A percentile compares a stretch with the other conserved stretches of the same genome.
Conservation (phyloP, 1,139 yeast genomes). For the Taiozyma sp. region DNA sequence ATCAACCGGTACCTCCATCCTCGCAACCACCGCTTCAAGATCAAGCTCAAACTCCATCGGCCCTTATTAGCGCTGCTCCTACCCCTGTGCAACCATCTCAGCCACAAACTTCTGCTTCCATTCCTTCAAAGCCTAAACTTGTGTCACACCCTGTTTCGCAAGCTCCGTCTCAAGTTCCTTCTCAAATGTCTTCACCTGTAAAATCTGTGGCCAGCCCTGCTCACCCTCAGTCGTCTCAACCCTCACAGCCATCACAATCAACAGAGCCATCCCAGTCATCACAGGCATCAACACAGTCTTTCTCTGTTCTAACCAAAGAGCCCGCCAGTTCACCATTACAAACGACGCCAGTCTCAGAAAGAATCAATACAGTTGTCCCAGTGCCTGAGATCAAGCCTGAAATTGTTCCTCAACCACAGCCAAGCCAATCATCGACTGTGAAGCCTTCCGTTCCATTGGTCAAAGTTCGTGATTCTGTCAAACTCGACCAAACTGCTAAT, state of each 20-base stretch:
- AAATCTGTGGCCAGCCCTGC: not conserved
- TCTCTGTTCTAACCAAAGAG: constrained; percentile 6
- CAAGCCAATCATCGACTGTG: not conserved
- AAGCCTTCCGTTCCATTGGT: not conserved
- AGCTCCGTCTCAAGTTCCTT: not conserved
- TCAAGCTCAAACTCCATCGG: not conserved
- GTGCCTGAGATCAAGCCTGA: not conserved
- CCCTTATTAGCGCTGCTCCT: not conserved
- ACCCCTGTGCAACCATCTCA: not conserved
- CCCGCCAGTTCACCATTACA: not conserved
- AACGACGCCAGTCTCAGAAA: not conserved
- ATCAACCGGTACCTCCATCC: not conserved
- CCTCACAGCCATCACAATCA: not conserved
- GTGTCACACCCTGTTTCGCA: not conserved
- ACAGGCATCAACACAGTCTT: not conserved
- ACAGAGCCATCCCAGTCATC: not conserved
- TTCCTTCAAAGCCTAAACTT: not conserved
- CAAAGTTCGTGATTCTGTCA: not conserved
- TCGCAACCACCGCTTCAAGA: constrained; percentile 1
- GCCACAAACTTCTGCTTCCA: not conserved
- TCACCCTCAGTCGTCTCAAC: not conserved
- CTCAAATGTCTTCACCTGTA: not conserved
- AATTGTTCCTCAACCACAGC: not conserved
- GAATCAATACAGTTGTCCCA: not conserved
- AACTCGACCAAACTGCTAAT: not conserved